A percentile compares a stretch with the other conserved stretches of the same genome.
Conservation (phyloP, 768 basidiomycete genomes). For the Filobasidium wieringae region DNA sequence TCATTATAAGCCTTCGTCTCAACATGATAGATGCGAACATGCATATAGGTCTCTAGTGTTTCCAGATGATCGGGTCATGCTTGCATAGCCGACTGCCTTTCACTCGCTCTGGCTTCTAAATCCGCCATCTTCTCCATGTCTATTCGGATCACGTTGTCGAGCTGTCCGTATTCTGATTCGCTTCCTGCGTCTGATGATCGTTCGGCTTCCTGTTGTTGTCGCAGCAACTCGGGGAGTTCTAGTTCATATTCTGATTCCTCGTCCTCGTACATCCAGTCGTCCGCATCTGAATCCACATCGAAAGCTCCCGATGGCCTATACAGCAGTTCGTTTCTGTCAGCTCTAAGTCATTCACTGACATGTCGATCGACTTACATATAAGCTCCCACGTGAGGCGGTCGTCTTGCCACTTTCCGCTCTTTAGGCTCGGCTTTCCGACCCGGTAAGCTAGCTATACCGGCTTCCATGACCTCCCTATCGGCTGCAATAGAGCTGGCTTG, state of each 20-base stretch:
- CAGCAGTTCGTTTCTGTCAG: not conserved
- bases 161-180: not conserved
- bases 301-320: not conserved
- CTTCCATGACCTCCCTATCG: not conserved
- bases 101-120: not conserved
- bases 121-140: constrained; percentile 2
- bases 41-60: no score
- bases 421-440: not conserved
- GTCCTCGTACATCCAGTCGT: not conserved
- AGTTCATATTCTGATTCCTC: not conserved
- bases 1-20: no score
- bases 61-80: no score
- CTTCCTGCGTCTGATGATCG: not conserved
- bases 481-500: not conserved
- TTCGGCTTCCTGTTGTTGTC: not conserved
- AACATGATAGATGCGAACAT: no score
- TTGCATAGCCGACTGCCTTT: not conserved
- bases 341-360: not conserved
- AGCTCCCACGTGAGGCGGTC: not conserved
- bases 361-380: not conserved
- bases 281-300: not conserved
- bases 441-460: not conserved
- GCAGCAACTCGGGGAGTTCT: not conserved
- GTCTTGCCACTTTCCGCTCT: not conserved
- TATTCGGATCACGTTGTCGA: not conserved